Base-by-base conservation (phyloP, 1,284 basidiomycete species). In the Apiotrichum domesticum region DNA sequence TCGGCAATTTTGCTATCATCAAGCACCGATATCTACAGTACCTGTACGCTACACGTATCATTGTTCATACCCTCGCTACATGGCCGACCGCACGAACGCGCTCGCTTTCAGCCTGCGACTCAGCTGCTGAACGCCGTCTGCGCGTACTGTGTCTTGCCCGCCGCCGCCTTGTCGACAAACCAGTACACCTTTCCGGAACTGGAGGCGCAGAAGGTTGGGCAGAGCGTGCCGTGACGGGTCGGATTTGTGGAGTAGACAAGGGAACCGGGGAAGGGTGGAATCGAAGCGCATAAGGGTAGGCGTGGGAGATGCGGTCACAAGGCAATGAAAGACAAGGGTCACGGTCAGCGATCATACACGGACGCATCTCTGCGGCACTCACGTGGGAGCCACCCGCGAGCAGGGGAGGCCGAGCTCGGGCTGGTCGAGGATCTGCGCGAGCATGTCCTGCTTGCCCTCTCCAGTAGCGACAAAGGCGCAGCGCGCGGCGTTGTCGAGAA, bases 391-490 rank as follows among this genome's bases (percentile, higher is more conserved):
- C 47, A 98, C 91, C 47, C 86, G 82, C 32, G 88, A 87, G 41
- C 90, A 84, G 4, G 95, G 96, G 14, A 98, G 80, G 6, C 85
- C 86, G 49, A 80, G 77, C 72, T 93, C 87, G 7, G 92, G 90
- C 46, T 83, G 77, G 73, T 98, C 94, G 57, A 98, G 78, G 35
- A 94, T 82, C 44, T 77, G 79, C 56, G 81, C 77, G 35, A 98
- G 81, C 55, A 84, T 83, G 47, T 93, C 88, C 58, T 84, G 85
- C 80, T 98, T 98, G 62, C 83, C 84, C 63, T 82, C 86, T 11
- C 95, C 95, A 3, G 85, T 79, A 3, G 86, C 87, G 49, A 98
- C 92, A 67, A 98, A 98, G 0, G 84, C 94, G 59, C 92, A 83
- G 59, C 87, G 82, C 50, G 83, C 79, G 13, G 94, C 93, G 75